Percentiles rank a stretch among this genome's conserved stretches.
Conservation (phyloP, 768 basidiomycete genomes). For the Pilatotrama ljubarskyi region DNA sequence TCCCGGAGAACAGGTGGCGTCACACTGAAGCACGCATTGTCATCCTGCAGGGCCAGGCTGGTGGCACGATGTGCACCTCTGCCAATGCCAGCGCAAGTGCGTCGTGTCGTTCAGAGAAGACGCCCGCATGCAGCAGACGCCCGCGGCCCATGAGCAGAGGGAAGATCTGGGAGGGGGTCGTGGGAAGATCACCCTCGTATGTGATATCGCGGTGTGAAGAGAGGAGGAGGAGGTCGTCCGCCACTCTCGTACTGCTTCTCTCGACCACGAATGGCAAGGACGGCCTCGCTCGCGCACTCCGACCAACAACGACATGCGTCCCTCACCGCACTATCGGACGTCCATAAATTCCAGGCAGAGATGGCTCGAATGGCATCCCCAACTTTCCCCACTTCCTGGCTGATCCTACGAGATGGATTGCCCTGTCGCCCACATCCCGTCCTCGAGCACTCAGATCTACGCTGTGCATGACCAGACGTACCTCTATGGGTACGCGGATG, state of each 20-base stretch:
- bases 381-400: not conserved
- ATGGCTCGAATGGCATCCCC: not conserved
- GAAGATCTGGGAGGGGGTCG: not conserved
- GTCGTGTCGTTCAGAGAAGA: too few species aligned
- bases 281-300: not conserved
- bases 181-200: not conserved
- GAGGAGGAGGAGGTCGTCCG: not conserved
- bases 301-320: not conserved
- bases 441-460: not conserved
- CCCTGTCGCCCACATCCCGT: not conserved
- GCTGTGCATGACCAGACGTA: not conserved
- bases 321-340: not conserved
- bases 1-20: too few species aligned
- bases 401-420: slow-evolving; percentile 2
- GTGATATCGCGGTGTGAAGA: not conserved
- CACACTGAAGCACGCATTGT: too few species aligned
- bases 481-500: too few species aligned
- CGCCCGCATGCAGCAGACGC: too few species aligned
- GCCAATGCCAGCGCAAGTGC: too few species aligned
- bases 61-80: too few species aligned
- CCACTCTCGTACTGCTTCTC: not conserved
- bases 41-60: too few species aligned
- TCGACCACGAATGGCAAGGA: not conserved
- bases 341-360: not conserved
- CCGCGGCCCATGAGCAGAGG: not conserved